These are phyloP conservation scores for Vigna nakashimae DNA, from an alignment of 306 rosid species.

Conservation along the genomic window DNA sequence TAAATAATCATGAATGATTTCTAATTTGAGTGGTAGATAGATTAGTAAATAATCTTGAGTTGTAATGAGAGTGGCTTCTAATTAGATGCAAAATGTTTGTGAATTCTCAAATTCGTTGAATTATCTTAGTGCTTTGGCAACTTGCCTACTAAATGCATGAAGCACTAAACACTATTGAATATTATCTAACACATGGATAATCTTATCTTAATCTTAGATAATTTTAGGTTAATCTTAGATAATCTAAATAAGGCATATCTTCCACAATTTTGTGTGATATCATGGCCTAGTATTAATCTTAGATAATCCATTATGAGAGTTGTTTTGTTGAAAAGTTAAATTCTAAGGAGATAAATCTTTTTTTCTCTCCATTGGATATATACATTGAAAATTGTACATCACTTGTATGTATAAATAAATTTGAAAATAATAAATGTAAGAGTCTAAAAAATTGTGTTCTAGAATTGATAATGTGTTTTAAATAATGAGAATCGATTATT, in stretches of 20 bases:
- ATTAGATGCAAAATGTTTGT: not conserved
- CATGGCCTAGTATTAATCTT: too few relatives aligned
- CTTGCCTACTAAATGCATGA: conserved; percentile 19
- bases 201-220: not conserved
- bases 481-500: too few relatives aligned
- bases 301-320: too few relatives aligned
- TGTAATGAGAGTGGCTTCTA: not conserved
- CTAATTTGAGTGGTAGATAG: not conserved
- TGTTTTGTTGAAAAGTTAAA: too few relatives aligned
- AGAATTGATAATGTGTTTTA: too few relatives aligned
- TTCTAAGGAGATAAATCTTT: too few relatives aligned
- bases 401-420: too few relatives aligned
- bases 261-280: not conserved
- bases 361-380: too few relatives aligned
- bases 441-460: too few relatives aligned
- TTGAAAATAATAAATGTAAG: too few relatives aligned
- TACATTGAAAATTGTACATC: too few relatives aligned
- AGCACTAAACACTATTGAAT: conserved; percentile 11
- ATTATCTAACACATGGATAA: not conserved
- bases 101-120: not conserved
- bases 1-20: not conserved
- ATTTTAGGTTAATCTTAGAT: not conserved
- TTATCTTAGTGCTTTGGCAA: not conserved
- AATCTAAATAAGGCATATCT: not conserved
- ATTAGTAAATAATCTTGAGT: not conserved